phyloP scores from a whole-genome alignment of 306 rosid species.

The Vigna nakashimae region DNA sequence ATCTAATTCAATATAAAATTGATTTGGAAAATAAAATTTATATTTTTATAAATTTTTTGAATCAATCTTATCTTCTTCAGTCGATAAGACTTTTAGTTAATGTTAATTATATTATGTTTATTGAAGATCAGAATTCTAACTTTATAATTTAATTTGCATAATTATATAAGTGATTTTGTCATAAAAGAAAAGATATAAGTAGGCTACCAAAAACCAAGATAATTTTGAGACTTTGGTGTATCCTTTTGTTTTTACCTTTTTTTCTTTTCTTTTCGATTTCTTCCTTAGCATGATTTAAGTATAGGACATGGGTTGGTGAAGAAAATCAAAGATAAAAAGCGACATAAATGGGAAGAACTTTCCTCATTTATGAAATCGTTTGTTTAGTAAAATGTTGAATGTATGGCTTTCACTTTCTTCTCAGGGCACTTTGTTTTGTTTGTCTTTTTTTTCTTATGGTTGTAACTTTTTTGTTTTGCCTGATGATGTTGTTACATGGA shows the following conservation, averaged over 20 bases:
- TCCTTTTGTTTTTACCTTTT: neutral
- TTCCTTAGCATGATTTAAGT: neutral
- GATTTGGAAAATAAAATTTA: no score
- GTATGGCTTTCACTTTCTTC: slow-evolving; percentile 3
- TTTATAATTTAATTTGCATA: neutral
- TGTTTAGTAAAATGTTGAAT: slow-evolving; percentile 5
- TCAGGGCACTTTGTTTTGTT: neutral
- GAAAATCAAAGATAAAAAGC: slow-evolving; percentile 24
- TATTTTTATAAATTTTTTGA: no score
- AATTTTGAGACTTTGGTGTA: neutral
- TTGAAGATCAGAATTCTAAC: neutral
- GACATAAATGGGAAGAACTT: slow-evolving; percentile 40
- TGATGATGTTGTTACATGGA: neutral
- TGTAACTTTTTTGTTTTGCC: neutral
- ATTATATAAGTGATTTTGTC: neutral
- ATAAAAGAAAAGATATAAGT: slow-evolving; percentile 4
- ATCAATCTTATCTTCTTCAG: no score
- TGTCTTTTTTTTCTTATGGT: neutral
- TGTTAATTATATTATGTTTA: no score
- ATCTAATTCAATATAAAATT: no score
- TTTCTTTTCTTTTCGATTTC: slow-evolving; percentile 13
- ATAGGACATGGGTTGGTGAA: neutral
- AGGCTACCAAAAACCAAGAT: neutral
- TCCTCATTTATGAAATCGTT: slow-evolving; percentile 21
- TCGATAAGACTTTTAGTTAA: no score